These are phyloP conservation scores for Aristolochia fimbriata DNA, from an alignment of 164 flowering plant species.

Conservation along the genomic window DNA sequence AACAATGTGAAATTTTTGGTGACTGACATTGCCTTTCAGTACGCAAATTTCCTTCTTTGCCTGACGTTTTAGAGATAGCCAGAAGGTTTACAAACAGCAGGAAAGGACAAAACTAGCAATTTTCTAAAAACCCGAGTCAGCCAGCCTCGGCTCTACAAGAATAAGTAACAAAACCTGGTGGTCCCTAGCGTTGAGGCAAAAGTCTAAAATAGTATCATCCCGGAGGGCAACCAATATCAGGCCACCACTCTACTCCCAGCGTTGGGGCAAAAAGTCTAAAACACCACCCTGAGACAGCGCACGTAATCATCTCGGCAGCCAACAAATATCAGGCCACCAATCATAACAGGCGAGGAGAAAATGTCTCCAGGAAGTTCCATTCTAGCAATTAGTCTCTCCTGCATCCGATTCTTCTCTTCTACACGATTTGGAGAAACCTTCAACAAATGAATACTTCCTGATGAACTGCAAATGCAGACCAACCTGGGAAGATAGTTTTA, in stretches of 20 bases:
- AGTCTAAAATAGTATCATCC: too few species aligned
- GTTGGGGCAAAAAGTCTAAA: not conserved
- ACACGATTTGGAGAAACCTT: constrained; percentile 18
- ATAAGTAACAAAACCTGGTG: too few species aligned
- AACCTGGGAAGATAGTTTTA: constrained; percentile 36
- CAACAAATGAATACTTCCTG: constrained; percentile 55
- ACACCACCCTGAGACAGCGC: constrained; percentile 34
- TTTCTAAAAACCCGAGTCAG: too few species aligned
- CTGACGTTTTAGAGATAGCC: too few species aligned
- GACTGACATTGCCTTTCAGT: too few species aligned
- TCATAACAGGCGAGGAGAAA: constrained; percentile 88
- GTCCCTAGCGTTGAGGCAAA: too few species aligned
- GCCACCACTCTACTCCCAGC: not conserved
- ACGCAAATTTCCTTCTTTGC: too few species aligned
- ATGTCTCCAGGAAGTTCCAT: constrained; percentile 54
- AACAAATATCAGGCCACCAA: constrained; percentile 74
- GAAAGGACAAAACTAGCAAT: too few species aligned
- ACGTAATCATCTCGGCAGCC: constrained; percentile 86
- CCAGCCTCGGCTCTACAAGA: too few species aligned
- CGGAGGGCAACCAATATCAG: too few species aligned
- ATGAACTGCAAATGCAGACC: constrained; percentile 66
- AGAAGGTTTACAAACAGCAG: too few species aligned
- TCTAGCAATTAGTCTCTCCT: constrained; percentile 21
- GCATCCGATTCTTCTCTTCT: constrained; percentile 8
- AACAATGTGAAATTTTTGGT: too few species aligned